Evolutionary conservation across 768 basidiomycete species (phyloP).

Genomic region (Auricularia sp.): DNA sequence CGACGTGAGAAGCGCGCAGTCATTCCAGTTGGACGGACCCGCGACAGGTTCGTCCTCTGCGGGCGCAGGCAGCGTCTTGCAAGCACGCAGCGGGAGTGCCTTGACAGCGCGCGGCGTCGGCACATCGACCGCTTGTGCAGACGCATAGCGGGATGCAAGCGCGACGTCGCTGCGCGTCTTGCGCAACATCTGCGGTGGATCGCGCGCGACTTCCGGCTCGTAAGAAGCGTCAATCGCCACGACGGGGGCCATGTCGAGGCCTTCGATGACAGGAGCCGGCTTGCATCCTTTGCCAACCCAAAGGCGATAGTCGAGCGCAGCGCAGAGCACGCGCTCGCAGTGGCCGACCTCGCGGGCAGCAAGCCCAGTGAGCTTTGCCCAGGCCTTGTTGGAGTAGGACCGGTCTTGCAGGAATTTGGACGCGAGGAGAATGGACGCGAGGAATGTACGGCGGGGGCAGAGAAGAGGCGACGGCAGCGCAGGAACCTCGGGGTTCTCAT

Average conservation of each 20-base stretch:
- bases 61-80: no score
- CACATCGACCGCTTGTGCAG: no score
- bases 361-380: conserved; percentile 89
- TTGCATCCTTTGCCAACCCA: conserved; percentile 71
- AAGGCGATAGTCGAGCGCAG: conserved; percentile 77
- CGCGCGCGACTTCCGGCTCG: background rate
- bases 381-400: conserved; percentile 86
- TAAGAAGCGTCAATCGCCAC: background rate
- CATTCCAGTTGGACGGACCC: background rate
- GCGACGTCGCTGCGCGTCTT: background rate
- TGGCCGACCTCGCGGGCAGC: conserved; percentile 75
- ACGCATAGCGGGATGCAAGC: background rate
- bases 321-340: conserved; percentile 81
- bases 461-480: conserved; percentile 68
- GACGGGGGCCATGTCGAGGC: background rate
- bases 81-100: no score
- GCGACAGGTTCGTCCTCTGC: background rate
- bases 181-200: background rate
- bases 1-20: background rate
- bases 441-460: conserved; percentile 80
- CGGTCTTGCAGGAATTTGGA: conserved; percentile 91
- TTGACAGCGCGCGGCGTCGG: no score
- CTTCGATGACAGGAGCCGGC: background rate
- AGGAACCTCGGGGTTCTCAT: conserved; percentile 15
- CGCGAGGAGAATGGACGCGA: conserved; percentile 79